Evolutionary conservation across 441 rosid genomes (phyloP).

Genomic region (Macaranga tanarius): DNA sequence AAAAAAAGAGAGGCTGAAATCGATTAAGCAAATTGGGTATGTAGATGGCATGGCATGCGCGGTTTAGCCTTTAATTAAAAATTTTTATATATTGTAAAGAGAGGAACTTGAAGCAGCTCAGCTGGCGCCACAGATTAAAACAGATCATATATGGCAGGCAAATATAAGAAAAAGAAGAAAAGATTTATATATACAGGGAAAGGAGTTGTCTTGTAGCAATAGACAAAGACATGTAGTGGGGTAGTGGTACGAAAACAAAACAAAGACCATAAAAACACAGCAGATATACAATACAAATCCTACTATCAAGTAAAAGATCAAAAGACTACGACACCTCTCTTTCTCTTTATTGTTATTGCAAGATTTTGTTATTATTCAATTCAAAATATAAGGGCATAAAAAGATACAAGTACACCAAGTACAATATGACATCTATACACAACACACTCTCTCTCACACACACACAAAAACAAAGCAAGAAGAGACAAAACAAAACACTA

Average conservation of each 20-base stretch:
- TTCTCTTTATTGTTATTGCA: neutral
- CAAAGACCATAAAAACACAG: neutral
- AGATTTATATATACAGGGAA: neutral
- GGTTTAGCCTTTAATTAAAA: neutral
- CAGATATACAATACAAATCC: neutral
- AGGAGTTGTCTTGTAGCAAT: conserved; percentile 27
- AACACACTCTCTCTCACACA: neutral
- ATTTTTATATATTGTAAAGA: neutral
- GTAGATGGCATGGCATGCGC: conserved; percentile 9
- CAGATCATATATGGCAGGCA: conserved; percentile 2
- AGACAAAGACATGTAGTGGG: conserved; percentile 16
- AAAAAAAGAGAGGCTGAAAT: neutral
- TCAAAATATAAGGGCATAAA: neutral
- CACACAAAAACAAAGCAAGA: neutral
- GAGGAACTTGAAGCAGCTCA: neutral
- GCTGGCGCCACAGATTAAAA: neutral
- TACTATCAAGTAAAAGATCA: conserved; percentile 26
- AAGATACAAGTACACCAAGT: conserved; percentile 17
- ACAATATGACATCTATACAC: conserved; percentile 17
- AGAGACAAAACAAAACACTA: neutral
- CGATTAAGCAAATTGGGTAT: neutral
- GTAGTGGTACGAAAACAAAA: neutral
- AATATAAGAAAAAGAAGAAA: neutral
- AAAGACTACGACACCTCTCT: conserved; percentile 11
- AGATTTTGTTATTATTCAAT: conserved; percentile 17